A percentile compares a stretch with the other conserved stretches of the same genome.
Evolutionary conservation across 2,329 filamentous ascomycete genomes (phyloP).

Genomic region (Exophiala viscosa): DNA sequence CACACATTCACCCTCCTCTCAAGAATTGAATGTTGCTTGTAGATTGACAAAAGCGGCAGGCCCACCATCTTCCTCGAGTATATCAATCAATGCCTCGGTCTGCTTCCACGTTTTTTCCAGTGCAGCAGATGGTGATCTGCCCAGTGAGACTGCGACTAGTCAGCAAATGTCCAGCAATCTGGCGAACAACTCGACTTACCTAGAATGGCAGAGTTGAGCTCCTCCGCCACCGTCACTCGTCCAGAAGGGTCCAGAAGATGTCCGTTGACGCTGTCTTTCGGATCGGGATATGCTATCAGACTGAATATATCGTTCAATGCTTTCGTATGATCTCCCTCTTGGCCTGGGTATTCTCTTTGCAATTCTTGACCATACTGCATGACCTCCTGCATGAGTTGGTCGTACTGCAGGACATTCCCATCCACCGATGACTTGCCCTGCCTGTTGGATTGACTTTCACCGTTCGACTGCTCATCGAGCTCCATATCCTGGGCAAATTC

Average conservation of each 20-base stretch:
- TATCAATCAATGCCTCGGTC: constrained; percentile 79
- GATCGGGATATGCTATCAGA: constrained; percentile 80
- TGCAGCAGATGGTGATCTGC: constrained; percentile 81
- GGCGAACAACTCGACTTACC: constrained; percentile 53
- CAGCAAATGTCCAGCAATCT: constrained; percentile 14
- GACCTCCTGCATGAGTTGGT: constrained; percentile 62
- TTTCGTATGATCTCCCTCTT: constrained; percentile 67
- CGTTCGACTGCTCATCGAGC: constrained; percentile 44
- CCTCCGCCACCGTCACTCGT: constrained; percentile 77
- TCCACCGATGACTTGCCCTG: constrained; percentile 32
- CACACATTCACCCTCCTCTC: neutral
- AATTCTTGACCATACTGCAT: constrained; percentile 77
- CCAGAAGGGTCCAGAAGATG: constrained; percentile 74
- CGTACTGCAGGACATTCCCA: constrained; percentile 36
- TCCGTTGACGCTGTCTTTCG: constrained; percentile 70
- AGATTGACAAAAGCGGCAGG: constrained; percentile 79
- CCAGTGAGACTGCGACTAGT: constrained; percentile 66
- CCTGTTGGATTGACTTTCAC: constrained; percentile 25
- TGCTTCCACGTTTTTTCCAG: constrained; percentile 83
- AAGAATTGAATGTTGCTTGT: constrained; percentile 15
- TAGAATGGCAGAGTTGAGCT: constrained; percentile 88
- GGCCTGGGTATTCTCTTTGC: constrained; percentile 69
- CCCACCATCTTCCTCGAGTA: constrained; percentile 73
- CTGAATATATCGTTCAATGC: constrained; percentile 82
- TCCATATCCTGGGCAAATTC: constrained; percentile 56